Evolutionary conservation across 495 filamentous ascomycete genomes (phyloP).

Genomic region (Penicillium macrosclerotiorum): DNA sequence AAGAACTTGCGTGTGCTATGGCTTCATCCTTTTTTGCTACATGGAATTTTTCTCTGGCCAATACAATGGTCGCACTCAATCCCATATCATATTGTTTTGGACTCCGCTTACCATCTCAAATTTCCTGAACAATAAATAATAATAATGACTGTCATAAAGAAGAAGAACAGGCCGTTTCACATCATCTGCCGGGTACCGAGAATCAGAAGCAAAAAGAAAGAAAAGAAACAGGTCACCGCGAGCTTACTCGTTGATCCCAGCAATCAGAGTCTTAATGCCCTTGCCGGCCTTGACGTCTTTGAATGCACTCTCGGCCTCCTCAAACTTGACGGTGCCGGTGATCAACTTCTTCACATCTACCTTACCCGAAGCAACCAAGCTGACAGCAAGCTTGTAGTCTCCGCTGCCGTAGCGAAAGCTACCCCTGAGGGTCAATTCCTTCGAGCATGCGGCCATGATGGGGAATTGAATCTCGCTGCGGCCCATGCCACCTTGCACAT

Average conservation of each 20-base stretch:
- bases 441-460: conserved; percentile 54
- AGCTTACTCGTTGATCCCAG: conserved; percentile 34
- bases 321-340: conserved; percentile 51
- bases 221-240: too few relatives aligned
- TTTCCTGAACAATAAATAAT: conserved; percentile 1
- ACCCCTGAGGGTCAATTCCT: conserved; percentile 52
- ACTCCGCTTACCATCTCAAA: conserved; percentile 8
- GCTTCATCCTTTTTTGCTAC: too few relatives aligned
- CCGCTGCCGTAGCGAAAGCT: conserved; percentile 55
- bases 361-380: conserved; percentile 49
- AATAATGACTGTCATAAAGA: too few relatives aligned
- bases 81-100: conserved; percentile 1
- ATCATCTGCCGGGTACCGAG: too few relatives aligned
- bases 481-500: conserved; percentile 62
- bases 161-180: too few relatives aligned
- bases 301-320: conserved; percentile 53
- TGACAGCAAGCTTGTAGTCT: conserved; percentile 54
- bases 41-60: too few relatives aligned
- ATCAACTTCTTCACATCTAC: conserved; percentile 52
- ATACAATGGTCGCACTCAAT: not conserved
- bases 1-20: too few relatives aligned
- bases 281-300: conserved; percentile 45
- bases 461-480: conserved; percentile 55
- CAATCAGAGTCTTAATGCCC: conserved; percentile 49
- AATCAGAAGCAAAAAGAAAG: not conserved